phyloP scores from a whole-genome alignment of 2,329 filamentous ascomycete species.

The Fusarium haematococcum region DNA sequence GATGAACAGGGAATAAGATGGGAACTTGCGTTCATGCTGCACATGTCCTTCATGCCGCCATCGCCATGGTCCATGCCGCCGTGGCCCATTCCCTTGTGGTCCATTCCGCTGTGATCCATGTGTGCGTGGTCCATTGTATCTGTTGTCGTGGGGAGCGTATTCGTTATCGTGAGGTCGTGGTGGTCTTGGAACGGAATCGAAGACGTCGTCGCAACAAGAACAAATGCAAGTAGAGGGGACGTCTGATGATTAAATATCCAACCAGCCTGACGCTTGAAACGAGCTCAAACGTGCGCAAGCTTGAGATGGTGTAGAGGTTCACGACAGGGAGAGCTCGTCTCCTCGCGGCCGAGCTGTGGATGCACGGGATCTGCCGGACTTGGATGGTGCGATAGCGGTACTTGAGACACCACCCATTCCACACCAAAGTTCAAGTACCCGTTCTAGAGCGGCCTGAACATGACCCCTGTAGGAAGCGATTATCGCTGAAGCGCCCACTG shows the following conservation, averaged over 20 bases:
- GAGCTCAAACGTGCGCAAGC: constrained; percentile 57
- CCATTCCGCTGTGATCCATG: constrained; percentile 59
- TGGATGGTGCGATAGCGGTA: constrained; percentile 27
- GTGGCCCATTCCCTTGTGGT: constrained; percentile 64
- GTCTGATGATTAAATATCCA: constrained; percentile 1
- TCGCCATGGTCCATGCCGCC: constrained; percentile 69
- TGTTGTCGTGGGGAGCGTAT: background rate
- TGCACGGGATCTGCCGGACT: background rate
- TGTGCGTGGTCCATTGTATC: constrained; percentile 57
- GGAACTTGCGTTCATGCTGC: constrained; percentile 87
- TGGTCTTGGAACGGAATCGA: background rate
- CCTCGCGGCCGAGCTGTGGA: constrained; percentile 1
- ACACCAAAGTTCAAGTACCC: constrained; percentile 4
- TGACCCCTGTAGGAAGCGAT: constrained; percentile 12
- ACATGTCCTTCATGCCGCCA: constrained; percentile 73
- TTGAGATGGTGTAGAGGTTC: constrained; percentile 18
- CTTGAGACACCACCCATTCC: background rate
- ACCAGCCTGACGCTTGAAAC: constrained; percentile 43
- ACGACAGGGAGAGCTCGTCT: constrained; percentile 15
- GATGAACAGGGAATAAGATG: background rate
- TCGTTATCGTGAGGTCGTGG: background rate
- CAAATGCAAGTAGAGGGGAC: background rate
- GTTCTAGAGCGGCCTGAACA: background rate
- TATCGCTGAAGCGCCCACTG: constrained; percentile 1
- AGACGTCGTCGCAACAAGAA: background rate